phyloP scores from a whole-genome alignment of 495 filamentous ascomycete genomes.

The Daldinia childiae region DNA sequence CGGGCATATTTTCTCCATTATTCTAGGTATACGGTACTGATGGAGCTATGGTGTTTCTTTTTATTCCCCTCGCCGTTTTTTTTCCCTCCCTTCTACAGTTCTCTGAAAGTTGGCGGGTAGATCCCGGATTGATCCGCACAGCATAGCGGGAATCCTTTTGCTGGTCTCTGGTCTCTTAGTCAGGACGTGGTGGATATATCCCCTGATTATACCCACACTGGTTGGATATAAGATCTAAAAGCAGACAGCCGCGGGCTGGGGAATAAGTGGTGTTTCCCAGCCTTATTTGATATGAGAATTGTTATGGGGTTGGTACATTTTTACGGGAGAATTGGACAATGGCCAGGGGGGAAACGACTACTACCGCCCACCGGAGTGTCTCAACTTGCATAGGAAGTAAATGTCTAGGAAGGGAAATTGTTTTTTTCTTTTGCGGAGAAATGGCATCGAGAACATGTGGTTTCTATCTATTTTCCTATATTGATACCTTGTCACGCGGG shows the following conservation, averaged over 20 bases:
- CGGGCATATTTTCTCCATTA: slow-evolving; percentile 12
- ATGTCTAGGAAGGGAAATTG: slow-evolving; percentile 41
- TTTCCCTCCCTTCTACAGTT: slow-evolving; percentile 2
- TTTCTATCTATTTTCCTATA: slow-evolving; percentile 39
- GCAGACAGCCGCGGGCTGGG: slow-evolving; percentile 16
- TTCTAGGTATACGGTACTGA: slow-evolving; percentile 17
- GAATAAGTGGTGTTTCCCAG: slow-evolving; percentile 7
- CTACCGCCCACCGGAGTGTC: slow-evolving; percentile 34
- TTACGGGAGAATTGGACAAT: slow-evolving; percentile 25
- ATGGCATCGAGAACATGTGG: slow-evolving; percentile 28
- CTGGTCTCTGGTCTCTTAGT: slow-evolving; percentile 22
- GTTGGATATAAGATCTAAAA: slow-evolving; percentile 10
- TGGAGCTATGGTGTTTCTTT: slow-evolving; percentile 15
- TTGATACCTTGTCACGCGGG: slow-evolving; percentile 43
- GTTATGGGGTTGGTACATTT: slow-evolving; percentile 14
- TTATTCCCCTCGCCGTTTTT: slow-evolving; percentile 7
- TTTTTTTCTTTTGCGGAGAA: slow-evolving; percentile 26
- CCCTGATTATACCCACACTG: slow-evolving; percentile 10
- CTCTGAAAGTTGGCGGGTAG: slow-evolving; percentile 13
- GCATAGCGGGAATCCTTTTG: slow-evolving; percentile 20
- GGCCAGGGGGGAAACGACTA: slow-evolving; percentile 17
- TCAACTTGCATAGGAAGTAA: slow-evolving; percentile 19
- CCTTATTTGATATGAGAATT: slow-evolving; percentile 18
- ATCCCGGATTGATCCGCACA: slow-evolving; percentile 15
- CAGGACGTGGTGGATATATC: slow-evolving; percentile 19